Evolutionary conservation across 176 grass and related monocot genomes (phyloP).

Genomic region (Lolium multiflorum): DNA sequence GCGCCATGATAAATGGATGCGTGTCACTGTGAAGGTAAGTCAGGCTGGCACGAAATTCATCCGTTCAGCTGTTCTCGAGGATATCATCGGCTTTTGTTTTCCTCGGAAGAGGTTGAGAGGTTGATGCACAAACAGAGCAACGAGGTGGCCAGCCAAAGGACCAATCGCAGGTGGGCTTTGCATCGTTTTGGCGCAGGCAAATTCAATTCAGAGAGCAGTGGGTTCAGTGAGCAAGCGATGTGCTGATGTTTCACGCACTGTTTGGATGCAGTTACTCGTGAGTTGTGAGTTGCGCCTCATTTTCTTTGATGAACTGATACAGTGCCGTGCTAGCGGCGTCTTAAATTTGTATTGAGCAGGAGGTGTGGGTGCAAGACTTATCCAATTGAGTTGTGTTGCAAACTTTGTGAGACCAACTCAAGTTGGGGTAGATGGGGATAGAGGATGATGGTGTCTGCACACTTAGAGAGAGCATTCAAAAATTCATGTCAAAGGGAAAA

Average conservation of each 20-base stretch:
- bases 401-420: too few species aligned
- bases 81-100: neutral
- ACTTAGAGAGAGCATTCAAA: too few species aligned
- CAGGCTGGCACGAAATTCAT: neutral
- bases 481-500: too few species aligned
- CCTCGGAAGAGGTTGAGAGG: neutral
- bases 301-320: too few species aligned
- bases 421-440: too few species aligned
- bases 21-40: neutral
- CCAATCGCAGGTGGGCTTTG: neutral
- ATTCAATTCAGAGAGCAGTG: slow-evolving; percentile 16
- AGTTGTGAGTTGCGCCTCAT: too few species aligned
- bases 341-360: too few species aligned
- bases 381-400: too few species aligned
- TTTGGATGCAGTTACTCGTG: too few species aligned
- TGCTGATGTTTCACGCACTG: neutral
- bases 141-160: neutral
- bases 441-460: too few species aligned
- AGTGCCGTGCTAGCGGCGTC: too few species aligned
- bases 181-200: neutral
- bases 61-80: slow-evolving; percentile 5
- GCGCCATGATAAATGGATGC: neutral
- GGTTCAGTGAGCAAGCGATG: neutral
- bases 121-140: neutral
- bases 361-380: too few species aligned